Evolutionary conservation across 2,329 filamentous ascomycete genomes (phyloP).

Genomic region (Talaromyces marneffei): DNA sequence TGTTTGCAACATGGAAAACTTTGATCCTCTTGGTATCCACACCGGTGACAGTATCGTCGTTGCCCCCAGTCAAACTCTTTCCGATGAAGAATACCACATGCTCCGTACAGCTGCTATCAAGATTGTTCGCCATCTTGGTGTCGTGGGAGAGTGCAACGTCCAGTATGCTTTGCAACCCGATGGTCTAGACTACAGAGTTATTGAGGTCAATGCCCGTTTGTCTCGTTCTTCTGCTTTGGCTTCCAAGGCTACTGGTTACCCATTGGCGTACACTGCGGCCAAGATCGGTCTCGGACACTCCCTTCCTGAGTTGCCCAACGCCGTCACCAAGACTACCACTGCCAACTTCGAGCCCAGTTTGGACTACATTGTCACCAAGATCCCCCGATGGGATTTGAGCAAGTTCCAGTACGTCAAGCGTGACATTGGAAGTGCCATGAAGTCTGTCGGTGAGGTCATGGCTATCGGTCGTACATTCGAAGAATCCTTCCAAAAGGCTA

Average conservation of each 20-base stretch:
- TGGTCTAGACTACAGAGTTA: constrained; percentile 95
- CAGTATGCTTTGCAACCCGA: constrained; percentile 96
- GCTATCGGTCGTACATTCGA: constrained; percentile 97
- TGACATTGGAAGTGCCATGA: constrained; percentile 97
- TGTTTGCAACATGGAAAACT: constrained; percentile 99
- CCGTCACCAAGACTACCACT: constrained; percentile 96
- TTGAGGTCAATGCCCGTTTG: constrained; percentile 97
- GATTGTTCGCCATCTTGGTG: constrained; percentile 92
- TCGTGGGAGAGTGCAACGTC: constrained; percentile 97
- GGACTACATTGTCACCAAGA: constrained; percentile 98
- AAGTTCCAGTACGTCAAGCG: constrained; percentile 99
- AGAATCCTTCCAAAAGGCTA: constrained; percentile 98
- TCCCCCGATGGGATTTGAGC: constrained; percentile 94
- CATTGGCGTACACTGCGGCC: constrained; percentile 91
- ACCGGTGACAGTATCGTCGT: constrained; percentile 99
- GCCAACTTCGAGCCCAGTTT: constrained; percentile 97
- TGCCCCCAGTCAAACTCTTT: constrained; percentile 91
- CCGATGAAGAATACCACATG: constrained; percentile 99
- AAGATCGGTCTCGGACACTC: constrained; percentile 97
- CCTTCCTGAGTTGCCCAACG: constrained; percentile 91
- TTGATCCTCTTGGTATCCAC: constrained; percentile 94
- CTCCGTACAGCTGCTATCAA: constrained; percentile 95
- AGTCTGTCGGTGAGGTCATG: constrained; percentile 99
- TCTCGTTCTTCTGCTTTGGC: constrained; percentile 95
- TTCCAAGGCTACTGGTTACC: constrained; percentile 97